Percentiles rank a stretch among this genome's conserved stretches.
Evolutionary conservation across 2,329 filamentous ascomycete species (phyloP).

Genomic region (Macroventuria anomochaeta): DNA sequence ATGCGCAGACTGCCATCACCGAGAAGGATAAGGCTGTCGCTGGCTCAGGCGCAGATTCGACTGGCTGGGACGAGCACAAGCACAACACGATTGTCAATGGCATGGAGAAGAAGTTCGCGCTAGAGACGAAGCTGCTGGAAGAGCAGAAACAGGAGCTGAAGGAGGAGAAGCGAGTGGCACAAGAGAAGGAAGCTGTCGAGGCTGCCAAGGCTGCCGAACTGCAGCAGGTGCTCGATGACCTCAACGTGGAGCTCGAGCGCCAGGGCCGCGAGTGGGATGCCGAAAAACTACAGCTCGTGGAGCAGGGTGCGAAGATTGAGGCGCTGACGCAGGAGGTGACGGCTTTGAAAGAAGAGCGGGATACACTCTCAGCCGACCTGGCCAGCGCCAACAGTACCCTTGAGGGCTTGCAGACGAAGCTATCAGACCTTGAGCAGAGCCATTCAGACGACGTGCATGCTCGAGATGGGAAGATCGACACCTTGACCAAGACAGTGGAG

Average conservation of each 20-base stretch:
- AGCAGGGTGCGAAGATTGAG: constrained; percentile 40
- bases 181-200: constrained; percentile 43
- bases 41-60: constrained; percentile 19
- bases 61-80: constrained; percentile 25
- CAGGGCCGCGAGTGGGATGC: constrained; percentile 46
- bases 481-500: constrained; percentile 36
- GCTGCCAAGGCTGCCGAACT: constrained; percentile 42
- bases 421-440: constrained; percentile 37
- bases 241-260: constrained; percentile 45
- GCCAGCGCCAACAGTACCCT: constrained; percentile 32
- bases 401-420: constrained; percentile 37
- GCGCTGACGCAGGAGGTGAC: constrained; percentile 33
- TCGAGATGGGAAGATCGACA: constrained; percentile 39
- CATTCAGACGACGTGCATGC: constrained; percentile 34
- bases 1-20: constrained; percentile 38
- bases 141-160: constrained; percentile 41
- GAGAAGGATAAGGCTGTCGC: constrained; percentile 43
- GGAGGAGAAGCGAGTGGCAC: constrained; percentile 39
- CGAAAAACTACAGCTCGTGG: constrained; percentile 45
- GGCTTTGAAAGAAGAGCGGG: constrained; percentile 34
- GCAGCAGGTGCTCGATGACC: constrained; percentile 44
- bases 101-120: constrained; percentile 47
- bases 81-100: constrained; percentile 39
- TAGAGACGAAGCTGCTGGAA: constrained; percentile 42
- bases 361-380: constrained; percentile 31